Base-by-base conservation (phyloP, 306 rosid genomes). In the Quercus engelmannii region DNA sequence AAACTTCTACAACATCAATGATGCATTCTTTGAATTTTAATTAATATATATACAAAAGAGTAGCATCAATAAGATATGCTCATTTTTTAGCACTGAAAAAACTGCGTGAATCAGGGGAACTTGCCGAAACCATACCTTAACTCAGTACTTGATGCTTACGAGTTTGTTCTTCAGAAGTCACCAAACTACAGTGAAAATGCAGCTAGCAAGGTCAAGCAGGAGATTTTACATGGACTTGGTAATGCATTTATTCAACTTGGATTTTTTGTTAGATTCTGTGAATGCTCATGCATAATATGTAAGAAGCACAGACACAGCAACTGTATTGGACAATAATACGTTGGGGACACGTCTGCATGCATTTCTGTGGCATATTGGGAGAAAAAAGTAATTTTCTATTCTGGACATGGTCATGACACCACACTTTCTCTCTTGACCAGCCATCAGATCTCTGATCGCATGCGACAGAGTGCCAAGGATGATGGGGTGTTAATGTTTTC, bases 201-300 rank as follows among this genome's bases (percentile, higher is more conserved):
- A 71, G 88, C 88, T 71, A 82, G 86, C 87, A 92, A 94, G 89
- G 93, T 94, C 90, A 91, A 86, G 90, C 97, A 91, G 91, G 97
- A 92, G 92, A 90, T 94, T 86, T 73, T 94, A 87, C 97, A 91
- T 26, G 89, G 91, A 83, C 95, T 94, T 67, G 99, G 99, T 94
- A 94, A 94, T 91, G 76, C 70, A 61, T 75, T 87, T 59, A 54
- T 79, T 82, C 69, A 55, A 70, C 65, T 78, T 71, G 68, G 59
- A 18, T 43, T 19, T 76, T 43, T n/a, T 38, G 49, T 51, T 68
- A 51, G 26, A 51, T 63, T 82, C 31, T 65, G 54, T 55, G 59
- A 72, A 41, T 51, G n/a, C 35, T 10, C 75, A 26, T 57, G 55
- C 46, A 11, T 31, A 64, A 49, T 12, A 12, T 13, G 4, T 49